Evolutionary conservation across 495 filamentous ascomycete genomes (phyloP).

Genomic region (Penicillium steckii): DNA sequence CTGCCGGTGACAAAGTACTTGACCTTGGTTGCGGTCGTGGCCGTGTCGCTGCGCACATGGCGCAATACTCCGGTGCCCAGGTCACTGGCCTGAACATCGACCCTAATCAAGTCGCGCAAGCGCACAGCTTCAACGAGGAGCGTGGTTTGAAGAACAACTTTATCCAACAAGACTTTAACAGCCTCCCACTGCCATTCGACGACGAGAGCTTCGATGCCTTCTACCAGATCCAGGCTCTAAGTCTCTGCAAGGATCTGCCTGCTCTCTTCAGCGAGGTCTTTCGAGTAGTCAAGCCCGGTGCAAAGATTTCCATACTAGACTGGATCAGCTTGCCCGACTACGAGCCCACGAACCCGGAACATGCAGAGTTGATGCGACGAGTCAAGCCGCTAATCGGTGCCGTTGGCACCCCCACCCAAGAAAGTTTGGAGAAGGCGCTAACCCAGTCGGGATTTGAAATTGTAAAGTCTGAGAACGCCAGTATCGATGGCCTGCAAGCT

Average conservation of each 20-base stretch:
- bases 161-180: slow-evolving; percentile 57
- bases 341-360: slow-evolving; percentile 51
- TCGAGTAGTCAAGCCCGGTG: slow-evolving; percentile 57
- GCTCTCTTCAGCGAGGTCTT: slow-evolving; percentile 54
- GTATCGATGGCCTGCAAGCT: slow-evolving; percentile 55
- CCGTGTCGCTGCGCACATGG: slow-evolving; percentile 62
- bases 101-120: slow-evolving; percentile 59
- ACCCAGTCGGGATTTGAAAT: slow-evolving; percentile 54
- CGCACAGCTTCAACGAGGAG: slow-evolving; percentile 48
- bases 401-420: slow-evolving; percentile 60
- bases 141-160: slow-evolving; percentile 53
- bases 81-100: slow-evolving; percentile 65
- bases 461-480: slow-evolving; percentile 55
- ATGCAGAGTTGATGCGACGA: slow-evolving; percentile 56
- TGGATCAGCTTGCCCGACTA: slow-evolving; percentile 59
- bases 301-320: slow-evolving; percentile 56
- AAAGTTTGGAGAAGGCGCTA: slow-evolving; percentile 50
- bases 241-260: slow-evolving; percentile 55
- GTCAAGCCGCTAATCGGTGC: slow-evolving; percentile 64
- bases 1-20: slow-evolving; percentile 50
- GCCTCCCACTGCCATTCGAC: slow-evolving; percentile 55
- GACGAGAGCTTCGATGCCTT: slow-evolving; percentile 59
- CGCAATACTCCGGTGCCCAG: slow-evolving; percentile 50
- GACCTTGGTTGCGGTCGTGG: slow-evolving; percentile 63
- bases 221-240: slow-evolving; percentile 64